Base-by-base conservation (phyloP, 345 rosid species). In the Leavenworthia alabamica region DNA sequence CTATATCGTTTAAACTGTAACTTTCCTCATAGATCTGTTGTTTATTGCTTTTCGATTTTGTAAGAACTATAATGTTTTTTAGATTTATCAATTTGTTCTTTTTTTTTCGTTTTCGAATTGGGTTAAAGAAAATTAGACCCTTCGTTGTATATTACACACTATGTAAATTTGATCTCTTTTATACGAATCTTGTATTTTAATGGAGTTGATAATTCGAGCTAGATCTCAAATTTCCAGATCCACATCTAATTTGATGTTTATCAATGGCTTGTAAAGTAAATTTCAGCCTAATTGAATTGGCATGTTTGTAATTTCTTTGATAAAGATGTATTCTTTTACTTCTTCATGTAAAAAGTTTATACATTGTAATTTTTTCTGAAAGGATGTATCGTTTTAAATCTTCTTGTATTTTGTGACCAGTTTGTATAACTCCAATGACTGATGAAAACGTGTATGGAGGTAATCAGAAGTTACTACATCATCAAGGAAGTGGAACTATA, bases 401-500 rank as follows among this genome's bases (percentile, higher is more conserved):
- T 29, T 67, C 57, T 61, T 48, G 47, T 62, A 27, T 33, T 56
- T 50, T 75, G 48, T 79, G 55, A 71, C 57, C 73, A 57, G 81
- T 58, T 72, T 84, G 26, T 68, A 64, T 73, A 62, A 71, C 64
- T 71, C 72, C 75, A 46, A 73, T 78, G 90, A 79, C 72, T 68
- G 83, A 79, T 23, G 85, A 84, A 51, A 83, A 78, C 73, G 69
- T 81, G 43, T 83, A 73, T 68, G 89, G 81, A 62, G 82, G 81
- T 52, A 72, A 57, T 53, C 83, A 75, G 54, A 84, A 85, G 85
- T 64, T 73, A 62, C 79, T 72, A 42, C 81, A 74, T 68, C 96
- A 77, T 74, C 96, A 85, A 55, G 89, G 88, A 45, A 75, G 82
- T 51, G 96, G 88, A 56, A 80, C 96, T 28, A 88, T 88, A 47